Evolutionary conservation across 345 rosid genomes (phyloP).

Genomic region (Camelina sativa): DNA sequence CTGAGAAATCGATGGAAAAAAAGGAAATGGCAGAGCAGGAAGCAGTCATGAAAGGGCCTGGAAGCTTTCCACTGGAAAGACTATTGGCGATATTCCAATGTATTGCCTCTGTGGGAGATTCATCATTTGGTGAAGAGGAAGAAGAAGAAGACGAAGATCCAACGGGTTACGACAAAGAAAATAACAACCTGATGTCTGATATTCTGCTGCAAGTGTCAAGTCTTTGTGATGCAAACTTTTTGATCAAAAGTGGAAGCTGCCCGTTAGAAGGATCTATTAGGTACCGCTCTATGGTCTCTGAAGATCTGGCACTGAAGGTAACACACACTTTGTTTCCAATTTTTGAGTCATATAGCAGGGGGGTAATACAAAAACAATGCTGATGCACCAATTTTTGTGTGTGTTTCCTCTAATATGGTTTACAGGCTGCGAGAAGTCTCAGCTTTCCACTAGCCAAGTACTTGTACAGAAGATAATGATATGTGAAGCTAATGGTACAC

Average conservation of each 20-base stretch:
- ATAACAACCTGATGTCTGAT: constrained; percentile 60
- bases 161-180: constrained; percentile 44
- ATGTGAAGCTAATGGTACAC: neutral
- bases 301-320: constrained; percentile 81
- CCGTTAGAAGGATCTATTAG: constrained; percentile 83
- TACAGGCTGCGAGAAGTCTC: constrained; percentile 78
- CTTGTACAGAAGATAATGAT: constrained; percentile 47
- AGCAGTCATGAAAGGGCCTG: constrained; percentile 81
- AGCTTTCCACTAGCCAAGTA: constrained; percentile 73
- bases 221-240: constrained; percentile 81
- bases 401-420: constrained; percentile 30
- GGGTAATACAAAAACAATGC: neutral
- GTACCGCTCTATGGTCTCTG: constrained; percentile 74
- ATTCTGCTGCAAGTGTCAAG: constrained; percentile 78
- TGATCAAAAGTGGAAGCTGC: constrained; percentile 77
- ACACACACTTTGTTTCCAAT: constrained; percentile 21
- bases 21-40: constrained; percentile 86
- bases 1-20: constrained; percentile 69
- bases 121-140: constrained; percentile 53
- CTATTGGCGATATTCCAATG: constrained; percentile 86
- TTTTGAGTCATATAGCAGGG: neutral
- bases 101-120: constrained; percentile 67
- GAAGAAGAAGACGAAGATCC: constrained; percentile 48
- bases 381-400: constrained; percentile 4
- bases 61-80: constrained; percentile 89